phyloP scores from a whole-genome alignment of 2,329 filamentous ascomycete species.

The Aciculosporium take region DNA sequence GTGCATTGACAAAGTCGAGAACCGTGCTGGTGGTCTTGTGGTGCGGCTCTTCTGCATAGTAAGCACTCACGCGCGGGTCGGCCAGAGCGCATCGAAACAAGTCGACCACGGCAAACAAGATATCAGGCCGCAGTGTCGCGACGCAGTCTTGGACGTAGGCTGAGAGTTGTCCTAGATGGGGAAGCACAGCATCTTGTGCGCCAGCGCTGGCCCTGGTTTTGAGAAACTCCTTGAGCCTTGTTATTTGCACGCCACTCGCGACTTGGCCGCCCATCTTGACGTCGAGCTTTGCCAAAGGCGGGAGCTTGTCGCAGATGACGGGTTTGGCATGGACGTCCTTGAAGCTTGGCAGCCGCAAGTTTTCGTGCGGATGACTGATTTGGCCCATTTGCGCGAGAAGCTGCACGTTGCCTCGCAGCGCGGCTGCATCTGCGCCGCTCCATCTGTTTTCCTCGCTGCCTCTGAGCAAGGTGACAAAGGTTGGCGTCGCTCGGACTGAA shows the following conservation, averaged over 20 bases:
- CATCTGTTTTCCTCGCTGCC: slow-evolving; percentile 67
- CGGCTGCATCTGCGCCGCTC: slow-evolving; percentile 58
- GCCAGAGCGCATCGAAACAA: slow-evolving; percentile 64
- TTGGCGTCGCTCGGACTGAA: slow-evolving; percentile 63
- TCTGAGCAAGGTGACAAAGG: slow-evolving; percentile 71
- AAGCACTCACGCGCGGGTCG: slow-evolving; percentile 67
- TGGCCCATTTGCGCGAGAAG: slow-evolving; percentile 62
- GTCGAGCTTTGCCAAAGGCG: slow-evolving; percentile 69
- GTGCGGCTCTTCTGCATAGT: slow-evolving; percentile 61
- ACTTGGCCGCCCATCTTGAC: slow-evolving; percentile 54
- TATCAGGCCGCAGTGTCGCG: slow-evolving; percentile 42
- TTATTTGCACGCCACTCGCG: slow-evolving; percentile 45
- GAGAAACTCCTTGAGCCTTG: slow-evolving; percentile 56
- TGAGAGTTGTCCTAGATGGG: slow-evolving; percentile 53
- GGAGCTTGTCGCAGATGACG: slow-evolving; percentile 61
- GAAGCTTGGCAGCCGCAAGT: slow-evolving; percentile 56
- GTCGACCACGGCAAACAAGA: slow-evolving; percentile 73
- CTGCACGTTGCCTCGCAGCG: slow-evolving; percentile 57
- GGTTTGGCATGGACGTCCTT: slow-evolving; percentile 48
- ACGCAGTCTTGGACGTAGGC: slow-evolving; percentile 43
- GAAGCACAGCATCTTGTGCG: slow-evolving; percentile 52
- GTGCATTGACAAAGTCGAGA: slow-evolving; percentile 42
- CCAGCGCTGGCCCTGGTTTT: slow-evolving; percentile 42
- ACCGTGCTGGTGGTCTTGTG: slow-evolving; percentile 51
- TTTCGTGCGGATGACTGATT: slow-evolving; percentile 56